phyloP scores from a whole-genome alignment of 2,329 filamentous ascomycete genomes.

The Aspergillus hortae region DNA sequence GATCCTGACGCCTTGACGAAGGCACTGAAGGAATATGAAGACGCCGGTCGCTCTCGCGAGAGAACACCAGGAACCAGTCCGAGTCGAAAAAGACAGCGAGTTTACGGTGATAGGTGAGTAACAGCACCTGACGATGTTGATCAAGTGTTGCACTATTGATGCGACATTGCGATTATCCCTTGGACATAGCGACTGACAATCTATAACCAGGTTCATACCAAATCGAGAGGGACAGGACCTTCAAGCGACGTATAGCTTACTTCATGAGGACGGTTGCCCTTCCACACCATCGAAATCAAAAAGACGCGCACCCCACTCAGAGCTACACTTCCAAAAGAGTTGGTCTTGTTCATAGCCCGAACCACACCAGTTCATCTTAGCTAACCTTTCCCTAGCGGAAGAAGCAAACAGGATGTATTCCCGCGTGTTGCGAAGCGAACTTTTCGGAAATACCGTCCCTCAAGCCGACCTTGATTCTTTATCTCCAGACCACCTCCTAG shows the following conservation, averaged over 20 bases:
- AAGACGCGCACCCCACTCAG: conserved; percentile 80
- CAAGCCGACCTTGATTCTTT: conserved; percentile 66
- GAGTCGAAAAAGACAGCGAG: conserved; percentile 64
- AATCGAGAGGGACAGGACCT: conserved; percentile 90
- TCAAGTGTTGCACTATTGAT: background rate
- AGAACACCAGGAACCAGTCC: conserved; percentile 63
- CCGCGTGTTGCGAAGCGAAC: conserved; percentile 78
- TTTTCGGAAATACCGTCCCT: conserved; percentile 87
- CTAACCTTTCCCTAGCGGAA: conserved; percentile 57
- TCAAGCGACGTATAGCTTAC: conserved; percentile 84
- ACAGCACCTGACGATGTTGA: background rate
- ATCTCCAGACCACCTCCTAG: conserved; percentile 54
- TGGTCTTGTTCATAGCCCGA: conserved; percentile 31
- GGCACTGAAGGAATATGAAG: conserved; percentile 60
- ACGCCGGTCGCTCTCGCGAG: conserved; percentile 56
- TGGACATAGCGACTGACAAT: conserved; percentile 10
- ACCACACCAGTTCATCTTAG: background rate
- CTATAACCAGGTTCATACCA: conserved; percentile 75
- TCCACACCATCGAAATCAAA: conserved; percentile 83
- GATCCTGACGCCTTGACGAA: conserved; percentile 59
- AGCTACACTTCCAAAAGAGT: conserved; percentile 94
- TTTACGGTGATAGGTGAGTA: conserved; percentile 61
- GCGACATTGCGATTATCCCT: background rate
- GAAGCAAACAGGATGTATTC: conserved; percentile 95
- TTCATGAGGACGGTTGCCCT: conserved; percentile 90